phyloP scores from a whole-genome alignment of 2,329 filamentous ascomycete species.

The Fusarium sarcochroum region DNA sequence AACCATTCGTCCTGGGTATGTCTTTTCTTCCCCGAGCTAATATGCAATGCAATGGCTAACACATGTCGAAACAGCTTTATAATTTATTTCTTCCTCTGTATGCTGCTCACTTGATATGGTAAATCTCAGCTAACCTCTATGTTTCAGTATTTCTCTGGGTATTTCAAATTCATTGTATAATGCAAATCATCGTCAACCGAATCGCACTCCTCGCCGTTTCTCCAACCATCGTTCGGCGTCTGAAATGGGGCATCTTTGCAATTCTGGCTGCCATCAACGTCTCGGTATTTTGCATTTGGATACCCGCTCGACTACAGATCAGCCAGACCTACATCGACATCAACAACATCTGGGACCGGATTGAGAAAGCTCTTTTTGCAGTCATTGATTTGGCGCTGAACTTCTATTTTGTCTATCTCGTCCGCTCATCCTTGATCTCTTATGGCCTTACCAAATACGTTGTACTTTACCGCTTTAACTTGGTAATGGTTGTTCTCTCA shows the following conservation, averaged over 20 bases:
- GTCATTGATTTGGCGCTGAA: constrained; percentile 63
- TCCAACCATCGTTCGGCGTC: constrained; percentile 51
- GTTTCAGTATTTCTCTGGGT: constrained; percentile 49
- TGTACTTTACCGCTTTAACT: constrained; percentile 57
- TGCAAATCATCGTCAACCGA: constrained; percentile 68
- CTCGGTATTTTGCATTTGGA: constrained; percentile 65
- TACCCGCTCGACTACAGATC: constrained; percentile 61
- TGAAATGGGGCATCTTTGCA: constrained; percentile 61
- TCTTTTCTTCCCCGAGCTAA: neutral
- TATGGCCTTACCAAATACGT: constrained; percentile 65
- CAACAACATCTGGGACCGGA: constrained; percentile 64
- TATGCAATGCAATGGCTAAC: constrained; percentile 19
- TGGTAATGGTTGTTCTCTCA: constrained; percentile 50
- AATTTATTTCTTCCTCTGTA: constrained; percentile 45
- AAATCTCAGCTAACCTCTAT: constrained; percentile 24
- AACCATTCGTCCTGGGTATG: constrained; percentile 49
- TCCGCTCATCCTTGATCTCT: constrained; percentile 61
- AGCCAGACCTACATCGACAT: constrained; percentile 56
- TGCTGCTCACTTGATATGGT: neutral
- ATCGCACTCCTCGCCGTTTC: constrained; percentile 61
- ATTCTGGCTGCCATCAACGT: constrained; percentile 63
- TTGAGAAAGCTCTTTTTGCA: constrained; percentile 63
- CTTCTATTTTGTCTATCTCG: constrained; percentile 61
- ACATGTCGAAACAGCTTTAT: constrained; percentile 48
- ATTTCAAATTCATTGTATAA: constrained; percentile 59